Evolutionary conservation across 169 alveolate genomes (phyloP).

Genomic region (Plasmodium berghei): DNA sequence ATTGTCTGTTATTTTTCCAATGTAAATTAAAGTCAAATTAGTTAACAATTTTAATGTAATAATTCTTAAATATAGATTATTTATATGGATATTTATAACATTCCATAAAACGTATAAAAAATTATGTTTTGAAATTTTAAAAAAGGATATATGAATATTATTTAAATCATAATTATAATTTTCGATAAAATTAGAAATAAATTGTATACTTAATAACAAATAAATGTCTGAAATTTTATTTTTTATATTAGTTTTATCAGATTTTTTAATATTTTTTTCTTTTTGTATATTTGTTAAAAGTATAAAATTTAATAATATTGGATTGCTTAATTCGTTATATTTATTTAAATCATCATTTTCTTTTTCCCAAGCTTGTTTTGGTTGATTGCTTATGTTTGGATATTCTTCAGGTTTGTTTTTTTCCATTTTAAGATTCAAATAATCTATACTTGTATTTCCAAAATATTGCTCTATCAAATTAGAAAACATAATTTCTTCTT

Average conservation of each 20-base stretch:
- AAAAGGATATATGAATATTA: constrained; percentile 30
- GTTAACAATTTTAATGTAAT: constrained; percentile 39
- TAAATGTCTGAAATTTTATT: constrained; percentile 68
- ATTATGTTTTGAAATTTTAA: constrained; percentile 46
- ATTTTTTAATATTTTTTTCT: constrained; percentile 69
- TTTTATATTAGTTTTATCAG: constrained; percentile 51
- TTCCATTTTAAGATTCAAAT: too few relatives aligned
- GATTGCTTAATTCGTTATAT: constrained; percentile 69
- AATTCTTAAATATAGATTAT: constrained; percentile 56
- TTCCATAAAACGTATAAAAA: constrained; percentile 58
- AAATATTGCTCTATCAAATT: constrained; percentile 16
- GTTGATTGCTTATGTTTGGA: background rate
- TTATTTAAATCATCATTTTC: background rate
- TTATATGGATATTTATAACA: constrained; percentile 61
- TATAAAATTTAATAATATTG: constrained; percentile 50
- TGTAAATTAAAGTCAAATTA: constrained; percentile 41
- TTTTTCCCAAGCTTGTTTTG: background rate
- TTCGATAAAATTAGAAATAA: constrained; percentile 47
- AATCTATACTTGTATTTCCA: background rate
- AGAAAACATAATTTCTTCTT: constrained; percentile 33
- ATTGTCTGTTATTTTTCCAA: constrained; percentile 30
- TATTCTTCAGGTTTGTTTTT: too few relatives aligned
- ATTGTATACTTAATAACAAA: constrained; percentile 58
- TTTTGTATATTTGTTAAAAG: constrained; percentile 61
- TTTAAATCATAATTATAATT: constrained; percentile 22